Evolutionary conservation across 2,329 filamentous ascomycete genomes (phyloP), one percentile per base, ranked within the genome.

Genomic region (Cordyceps javanica): DNA sequence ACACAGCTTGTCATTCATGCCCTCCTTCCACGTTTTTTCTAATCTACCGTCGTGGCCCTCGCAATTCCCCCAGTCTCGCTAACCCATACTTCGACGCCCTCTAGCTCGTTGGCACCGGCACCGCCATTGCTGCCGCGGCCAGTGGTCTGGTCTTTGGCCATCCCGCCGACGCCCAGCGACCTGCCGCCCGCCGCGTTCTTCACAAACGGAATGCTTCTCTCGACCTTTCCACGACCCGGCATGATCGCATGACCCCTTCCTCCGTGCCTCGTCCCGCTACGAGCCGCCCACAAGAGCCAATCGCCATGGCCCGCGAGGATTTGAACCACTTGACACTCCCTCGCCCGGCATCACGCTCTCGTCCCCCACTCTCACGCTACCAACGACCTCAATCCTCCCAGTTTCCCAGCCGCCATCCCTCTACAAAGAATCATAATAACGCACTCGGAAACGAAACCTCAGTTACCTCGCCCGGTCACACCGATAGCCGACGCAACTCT

Each of bases 21-120:
- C n/a, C n/a, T 21, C 16, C 19, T 38, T 25, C 34, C 49, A 26
- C 45, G 21, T 55, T 48, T 38, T 49, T 19, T 41, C 38, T 10
- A n/a, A 46, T 36, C 28, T 28, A 34, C 28, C 23, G 32, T 7
- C 13, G n/a, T 28, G 30, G 23, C 21, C 9, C 41, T n/a, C 5
- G 42, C 5, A 50, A 50, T 42, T 44, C 21, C 50, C 16, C 30
- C 23, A 30, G 38, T 48, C 44, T 48, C 59, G 51, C 55, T 61
- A 25, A 28, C 32, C 38, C 45, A 14, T 8, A 14, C 9, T 19
- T 41, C 19, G 25, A 54, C 32, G 46, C 60, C 57, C 61, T 55
- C 50, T 66, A 85, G 82, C 81, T 85, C 65, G 79, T 84, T 72
- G 82, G 81, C 70, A 79, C 82, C 64, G 80, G 82, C 70, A 82